Evolutionary conservation across 1,284 basidiomycete species (phyloP), one percentile per base, ranked within the genome.

Genomic region (Albatrellus sp.): DNA sequence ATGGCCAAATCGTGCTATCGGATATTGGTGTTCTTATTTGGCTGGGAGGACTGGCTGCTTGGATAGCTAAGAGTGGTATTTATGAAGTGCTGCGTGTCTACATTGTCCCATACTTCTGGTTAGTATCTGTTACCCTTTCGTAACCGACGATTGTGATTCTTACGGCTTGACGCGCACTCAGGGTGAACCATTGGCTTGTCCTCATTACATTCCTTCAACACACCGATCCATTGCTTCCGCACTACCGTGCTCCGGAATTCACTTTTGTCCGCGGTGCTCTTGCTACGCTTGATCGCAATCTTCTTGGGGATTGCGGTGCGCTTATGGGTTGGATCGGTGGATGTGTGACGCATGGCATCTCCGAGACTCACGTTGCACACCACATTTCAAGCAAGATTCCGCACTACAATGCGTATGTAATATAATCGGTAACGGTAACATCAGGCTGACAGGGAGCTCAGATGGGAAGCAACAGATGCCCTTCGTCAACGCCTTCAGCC

Each of bases 121-220:
- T 50, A 44, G 69, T 52, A 8, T 31, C 24, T 19, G n/a, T n/a
- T n/a, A n/a, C n/a, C n/a, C n/a, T n/a, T n/a, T n/a, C n/a, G n/a
- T n/a, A 24, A 24, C 7, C 24, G 4, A 7, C 24, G 7, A n/a
- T 30, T 35, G 5, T 36, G 13, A 6, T 9, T 9, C 28, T 19
- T 24, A 24, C 17, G 16, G 20, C 13, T 33, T 29, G 33, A 14
- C 31, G 3, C 13, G 38, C 11, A 28, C 13, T 44, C 40, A 61
- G 61, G 66, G 64, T 84, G 39, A 87, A 88, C 68, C 84, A 89
- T 72, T 93, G 90, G 89, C 73, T 94, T 45, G 87, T 94, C 48
- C 60, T 89, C 54, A 91, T 93, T 68, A 92, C 90, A 28, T 93
- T 89, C 82, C 75, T 98, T 49, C 96, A 98, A 68, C 96, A 98